Evolutionary conservation across 306 rosid species (phyloP), one percentile per base, ranked within the genome.

Genomic region (Bauhinia variegata): DNA sequence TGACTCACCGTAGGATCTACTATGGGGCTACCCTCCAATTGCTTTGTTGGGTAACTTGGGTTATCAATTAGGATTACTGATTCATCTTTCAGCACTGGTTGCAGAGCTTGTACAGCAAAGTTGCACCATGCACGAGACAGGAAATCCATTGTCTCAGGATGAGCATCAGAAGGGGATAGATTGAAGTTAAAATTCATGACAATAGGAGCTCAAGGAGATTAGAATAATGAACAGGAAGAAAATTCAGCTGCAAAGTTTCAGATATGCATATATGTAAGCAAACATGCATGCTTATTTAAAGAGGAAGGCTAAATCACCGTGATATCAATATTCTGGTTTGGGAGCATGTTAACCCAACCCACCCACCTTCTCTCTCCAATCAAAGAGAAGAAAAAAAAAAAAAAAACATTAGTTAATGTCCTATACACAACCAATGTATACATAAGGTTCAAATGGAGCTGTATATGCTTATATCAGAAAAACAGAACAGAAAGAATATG

Each of bases 121-220:
- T 85, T 78, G 77, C 95, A 95, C 97, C 95, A 90, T 12, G 97
- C 95, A 52, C 49, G 78, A 32, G 97, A 90, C 31, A 95, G 87
- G 69, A 95, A 79, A 82, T 95, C 99, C 97, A 85, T 83, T 7
- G 91, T 79, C 51, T 95, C 95, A 0, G 97, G 96, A 53, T 90
- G 89, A 44, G 99, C 90, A 68, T 85, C 85, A 8, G 97, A 81
- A 71, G 91, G 92, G 41, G 85, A 78, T 64, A 80, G 78, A 80
- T 75, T 86, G 63, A 75, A 77, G 46, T 70, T 66, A 7, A 72
- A 73, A 58, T 82, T 73, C 96, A 87, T 88, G 31, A 11, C 62
- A 37, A 14, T 47, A 43, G 28, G 42, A 72, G 34, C 55, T n/a
- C 6, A 52, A 59, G 14, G 28, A 18, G 19, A n/a, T n/a, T n/a